Percentiles rank a stretch among this genome's conserved stretches.
phyloP scores from a whole-genome alignment of 1,139 yeast species.

The Yamadazyma trypodendri region DNA sequence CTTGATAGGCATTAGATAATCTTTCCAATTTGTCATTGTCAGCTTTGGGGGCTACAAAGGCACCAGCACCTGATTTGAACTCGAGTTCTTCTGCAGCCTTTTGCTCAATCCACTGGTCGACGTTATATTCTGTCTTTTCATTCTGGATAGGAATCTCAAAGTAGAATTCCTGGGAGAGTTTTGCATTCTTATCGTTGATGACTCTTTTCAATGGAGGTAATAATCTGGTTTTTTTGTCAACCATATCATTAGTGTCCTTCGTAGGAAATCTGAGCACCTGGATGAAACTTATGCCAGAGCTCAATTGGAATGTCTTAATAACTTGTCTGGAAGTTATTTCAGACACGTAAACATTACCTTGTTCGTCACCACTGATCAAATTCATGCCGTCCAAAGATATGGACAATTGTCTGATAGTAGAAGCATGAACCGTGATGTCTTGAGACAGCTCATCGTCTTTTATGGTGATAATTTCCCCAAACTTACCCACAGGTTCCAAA shows the following conservation, averaged over 20 bases:
- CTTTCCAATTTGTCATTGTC: slow-evolving; percentile 37
- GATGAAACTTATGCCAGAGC: slow-evolving; percentile 35
- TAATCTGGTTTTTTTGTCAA: slow-evolving; percentile 41
- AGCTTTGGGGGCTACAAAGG: slow-evolving; percentile 17
- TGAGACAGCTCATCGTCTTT: slow-evolving; percentile 12
- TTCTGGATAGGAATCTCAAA: slow-evolving; percentile 1
- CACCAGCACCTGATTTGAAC: slow-evolving; percentile 40
- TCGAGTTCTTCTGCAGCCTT: slow-evolving; percentile 52
- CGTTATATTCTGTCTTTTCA: slow-evolving; percentile 7
- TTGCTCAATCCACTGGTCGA: slow-evolving; percentile 43
- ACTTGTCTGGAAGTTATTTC: slow-evolving; percentile 81
- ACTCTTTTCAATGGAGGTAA: slow-evolving; percentile 63
- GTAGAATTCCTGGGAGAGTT: slow-evolving; percentile 3
- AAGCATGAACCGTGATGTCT: slow-evolving; percentile 61
- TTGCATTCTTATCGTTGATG: slow-evolving; percentile 36
- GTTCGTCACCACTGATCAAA: slow-evolving; percentile 70
- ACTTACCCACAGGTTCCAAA: slow-evolving; percentile 58
- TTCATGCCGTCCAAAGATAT: slow-evolving; percentile 76
- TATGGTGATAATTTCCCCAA: slow-evolving; percentile 52
- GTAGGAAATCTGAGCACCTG: slow-evolving; percentile 20
- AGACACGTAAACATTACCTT: slow-evolving; percentile 65
- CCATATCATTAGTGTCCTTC: slow-evolving; percentile 13
- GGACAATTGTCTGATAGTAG: slow-evolving; percentile 49
- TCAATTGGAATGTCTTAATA: slow-evolving; percentile 59
- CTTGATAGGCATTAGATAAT: slow-evolving; percentile 57